Conservation (phyloP, 345 rosid species). For the Linum tenue region DNA sequence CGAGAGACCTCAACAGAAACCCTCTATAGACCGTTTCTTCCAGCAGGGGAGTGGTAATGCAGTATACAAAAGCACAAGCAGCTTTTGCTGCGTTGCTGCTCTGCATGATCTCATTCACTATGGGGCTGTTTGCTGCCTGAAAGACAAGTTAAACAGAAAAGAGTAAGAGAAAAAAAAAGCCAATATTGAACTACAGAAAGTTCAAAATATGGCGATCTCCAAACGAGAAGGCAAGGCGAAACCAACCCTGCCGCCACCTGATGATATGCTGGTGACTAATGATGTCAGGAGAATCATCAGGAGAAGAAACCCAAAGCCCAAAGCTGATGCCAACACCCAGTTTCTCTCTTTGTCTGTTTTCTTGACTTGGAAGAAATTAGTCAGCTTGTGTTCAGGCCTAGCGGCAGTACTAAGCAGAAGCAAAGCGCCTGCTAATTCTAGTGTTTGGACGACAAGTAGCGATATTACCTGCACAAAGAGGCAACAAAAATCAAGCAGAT, state of each 20-base stretch:
- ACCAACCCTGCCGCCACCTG: slow-evolving; percentile 47
- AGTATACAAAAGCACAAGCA: slow-evolving; percentile 48
- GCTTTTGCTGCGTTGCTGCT: slow-evolving; percentile 39
- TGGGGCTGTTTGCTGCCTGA: slow-evolving; percentile 42
- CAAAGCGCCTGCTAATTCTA: slow-evolving; percentile 50
- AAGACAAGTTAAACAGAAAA: not conserved
- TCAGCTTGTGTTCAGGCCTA: slow-evolving; percentile 34
- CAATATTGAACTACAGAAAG: no score
- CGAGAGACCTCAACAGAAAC: slow-evolving; percentile 54
- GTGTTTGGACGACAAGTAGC: slow-evolving; percentile 38
- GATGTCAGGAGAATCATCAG: slow-evolving; percentile 46
- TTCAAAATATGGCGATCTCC: not conserved
- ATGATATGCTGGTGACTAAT: slow-evolving; percentile 33
- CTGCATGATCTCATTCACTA: slow-evolving; percentile 48
- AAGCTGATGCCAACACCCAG: slow-evolving; percentile 53
- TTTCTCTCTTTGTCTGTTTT: slow-evolving; percentile 30
- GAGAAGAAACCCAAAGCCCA: slow-evolving; percentile 53
- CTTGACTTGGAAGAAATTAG: slow-evolving; percentile 28
- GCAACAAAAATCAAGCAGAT: slow-evolving; percentile 5
- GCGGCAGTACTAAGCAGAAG: slow-evolving; percentile 41
- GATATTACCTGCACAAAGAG: slow-evolving; percentile 43
- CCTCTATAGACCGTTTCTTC: slow-evolving; percentile 85
- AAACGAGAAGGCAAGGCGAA: not conserved
- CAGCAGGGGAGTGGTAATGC: slow-evolving; percentile 52
- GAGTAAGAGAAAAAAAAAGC: not conserved